Evolutionary conservation across 2,329 filamentous ascomycete genomes (phyloP).

Genomic region (Boeremia exigua): DNA sequence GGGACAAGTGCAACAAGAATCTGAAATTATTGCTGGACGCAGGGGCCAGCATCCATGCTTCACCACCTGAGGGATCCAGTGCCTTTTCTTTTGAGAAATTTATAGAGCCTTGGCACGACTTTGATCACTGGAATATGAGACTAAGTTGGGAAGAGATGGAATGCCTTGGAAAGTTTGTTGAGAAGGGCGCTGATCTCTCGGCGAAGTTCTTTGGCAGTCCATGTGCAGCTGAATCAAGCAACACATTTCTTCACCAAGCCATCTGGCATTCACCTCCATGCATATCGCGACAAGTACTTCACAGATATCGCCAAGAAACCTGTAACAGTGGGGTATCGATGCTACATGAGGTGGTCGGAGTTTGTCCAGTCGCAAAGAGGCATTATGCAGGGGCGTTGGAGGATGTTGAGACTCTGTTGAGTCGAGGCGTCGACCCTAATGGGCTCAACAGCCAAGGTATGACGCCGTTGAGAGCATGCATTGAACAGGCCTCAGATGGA

Average conservation of each 20-base stretch:
- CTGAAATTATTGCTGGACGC: constrained; percentile 39
- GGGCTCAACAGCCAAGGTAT: constrained; percentile 18
- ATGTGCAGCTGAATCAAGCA: constrained; percentile 25
- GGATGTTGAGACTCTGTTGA: constrained; percentile 38
- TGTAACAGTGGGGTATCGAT: constrained; percentile 27
- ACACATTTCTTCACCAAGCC: constrained; percentile 40
- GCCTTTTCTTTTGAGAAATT: constrained; percentile 35
- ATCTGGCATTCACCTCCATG: constrained; percentile 43
- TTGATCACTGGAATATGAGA: constrained; percentile 31
- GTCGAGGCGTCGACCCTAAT: constrained; percentile 38
- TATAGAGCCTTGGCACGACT: constrained; percentile 36
- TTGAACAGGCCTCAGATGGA: constrained; percentile 34
- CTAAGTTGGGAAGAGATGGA: constrained; percentile 31
- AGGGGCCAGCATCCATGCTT: constrained; percentile 35
- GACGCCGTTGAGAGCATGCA: constrained; percentile 34
- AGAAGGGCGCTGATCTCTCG: constrained; percentile 33
- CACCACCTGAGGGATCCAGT: constrained; percentile 19
- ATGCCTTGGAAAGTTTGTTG: constrained; percentile 36
- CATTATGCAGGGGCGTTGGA: constrained; percentile 40
- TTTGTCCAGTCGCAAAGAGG: constrained; percentile 38
- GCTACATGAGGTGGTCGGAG: constrained; percentile 39
- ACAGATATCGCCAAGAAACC: constrained; percentile 19
- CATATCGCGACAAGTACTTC: constrained; percentile 32
- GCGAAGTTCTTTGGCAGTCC: constrained; percentile 29
- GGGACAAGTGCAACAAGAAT: constrained; percentile 31